phyloP scores from a whole-genome alignment of 768 basidiomycete species.

The Boletus barrowsii region DNA sequence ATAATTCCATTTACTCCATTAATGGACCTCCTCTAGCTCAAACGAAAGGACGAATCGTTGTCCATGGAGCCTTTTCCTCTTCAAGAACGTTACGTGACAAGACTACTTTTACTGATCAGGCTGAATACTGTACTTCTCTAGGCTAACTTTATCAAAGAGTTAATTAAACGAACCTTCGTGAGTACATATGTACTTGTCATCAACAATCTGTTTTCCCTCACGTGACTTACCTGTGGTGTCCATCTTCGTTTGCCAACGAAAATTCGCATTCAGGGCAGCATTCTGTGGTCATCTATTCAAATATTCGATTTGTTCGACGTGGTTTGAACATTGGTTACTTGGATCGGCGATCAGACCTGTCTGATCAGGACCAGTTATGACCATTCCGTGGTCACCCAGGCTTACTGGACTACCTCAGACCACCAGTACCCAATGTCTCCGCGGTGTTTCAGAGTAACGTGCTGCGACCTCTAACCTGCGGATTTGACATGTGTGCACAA shows the following conservation, averaged over 20 bases:
- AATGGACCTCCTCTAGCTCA: no score
- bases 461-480: not conserved
- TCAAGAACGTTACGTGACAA: no score
- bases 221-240: no score
- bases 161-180: not conserved
- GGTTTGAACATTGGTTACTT: no score
- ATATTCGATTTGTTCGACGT: not conserved
- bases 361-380: no score
- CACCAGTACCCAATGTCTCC: not conserved
- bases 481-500: not conserved
- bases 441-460: not conserved
- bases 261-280: not conserved
- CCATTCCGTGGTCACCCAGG: not conserved
- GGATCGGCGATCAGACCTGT: no score
- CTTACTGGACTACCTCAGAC: not conserved
- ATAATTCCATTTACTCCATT: no score
- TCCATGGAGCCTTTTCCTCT: no score
- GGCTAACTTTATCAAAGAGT: not conserved
- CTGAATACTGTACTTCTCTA: not conserved
- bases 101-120: no score
- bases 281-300: not conserved
- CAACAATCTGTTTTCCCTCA: no score
- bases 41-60: no score
- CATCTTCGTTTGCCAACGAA: no score
- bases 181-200: not conserved